Conservation (phyloP, 2,329 filamentous ascomycete genomes). For the Microsporum audouinii region DNA sequence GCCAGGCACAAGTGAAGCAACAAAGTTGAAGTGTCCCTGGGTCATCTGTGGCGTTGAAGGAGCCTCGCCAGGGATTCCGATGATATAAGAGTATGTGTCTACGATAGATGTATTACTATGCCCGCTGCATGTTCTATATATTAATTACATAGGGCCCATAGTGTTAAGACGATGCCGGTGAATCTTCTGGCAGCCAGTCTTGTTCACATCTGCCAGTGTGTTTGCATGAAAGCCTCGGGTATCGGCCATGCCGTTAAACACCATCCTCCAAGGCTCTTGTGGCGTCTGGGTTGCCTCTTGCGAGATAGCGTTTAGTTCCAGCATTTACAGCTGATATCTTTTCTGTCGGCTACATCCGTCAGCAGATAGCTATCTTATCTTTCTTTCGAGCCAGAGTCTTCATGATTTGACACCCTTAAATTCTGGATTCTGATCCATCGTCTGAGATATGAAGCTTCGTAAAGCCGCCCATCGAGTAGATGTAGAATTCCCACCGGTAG, state of each 20-base stretch:
- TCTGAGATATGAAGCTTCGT: constrained; percentile 70
- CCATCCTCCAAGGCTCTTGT: neutral
- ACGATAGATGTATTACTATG: no score
- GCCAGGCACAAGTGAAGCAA: neutral
- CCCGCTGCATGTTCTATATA: no score
- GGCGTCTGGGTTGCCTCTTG: neutral
- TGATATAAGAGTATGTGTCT: no score
- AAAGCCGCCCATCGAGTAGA: constrained; percentile 66
- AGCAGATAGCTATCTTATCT: neutral
- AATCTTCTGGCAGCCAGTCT: neutral
- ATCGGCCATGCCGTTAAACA: neutral
- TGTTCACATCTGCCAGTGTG: neutral
- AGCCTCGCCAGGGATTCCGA: neutral
- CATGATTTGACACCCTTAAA: constrained; percentile 39
- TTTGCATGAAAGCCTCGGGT: neutral
- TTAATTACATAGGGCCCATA: no score
- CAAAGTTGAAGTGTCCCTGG: neutral
- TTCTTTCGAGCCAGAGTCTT: no score
- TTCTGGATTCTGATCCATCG: constrained; percentile 77
- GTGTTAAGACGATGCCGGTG: no score
- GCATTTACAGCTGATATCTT: neutral
- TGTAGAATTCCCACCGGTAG: constrained; percentile 18
- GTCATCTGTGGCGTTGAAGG: neutral
- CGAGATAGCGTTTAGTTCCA: neutral
- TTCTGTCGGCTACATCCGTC: neutral